Base-by-base conservation (phyloP, 495 filamentous ascomycete genomes). In the Podospora didyma region DNA sequence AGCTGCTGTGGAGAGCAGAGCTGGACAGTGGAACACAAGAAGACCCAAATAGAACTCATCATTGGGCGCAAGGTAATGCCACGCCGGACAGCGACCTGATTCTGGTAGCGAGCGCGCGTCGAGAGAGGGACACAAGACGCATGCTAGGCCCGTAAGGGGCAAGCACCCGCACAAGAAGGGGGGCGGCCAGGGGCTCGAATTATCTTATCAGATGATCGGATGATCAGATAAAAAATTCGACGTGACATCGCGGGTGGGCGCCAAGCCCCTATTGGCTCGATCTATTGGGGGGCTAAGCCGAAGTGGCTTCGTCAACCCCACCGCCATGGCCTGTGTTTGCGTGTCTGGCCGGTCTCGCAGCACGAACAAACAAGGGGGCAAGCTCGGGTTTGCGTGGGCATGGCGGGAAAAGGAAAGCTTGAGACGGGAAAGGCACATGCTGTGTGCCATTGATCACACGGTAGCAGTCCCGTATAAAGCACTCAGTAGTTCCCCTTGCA, bases 131-230 rank as follows among this genome's bases (percentile, higher is more conserved):
- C 12, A 5, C 12, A 14, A 14, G 39, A 5, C 5, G 9, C 6
- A 16, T 4, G 12, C 39, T 42, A 42, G 39, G 4, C 39, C 39
- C 12, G 39, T 42, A 7, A 7, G n/a, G 12, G 51, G 41, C 35
- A 53, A 45, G 24, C 26, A 35, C 41, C 14, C 22, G 22, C n/a
- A 56, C 22, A 17, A 39, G 14, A 12, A 46, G 46, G 14, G 19
- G 52, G 42, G 16, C 9, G 7, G 44, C 17, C 2, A 17, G 46
- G 23, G 49, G 28, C 0, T 19, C 6, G 7, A 4, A 12, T 26
- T 17, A 58, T 62, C 56, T 64, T 57, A 60, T 64, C 61, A 24
- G 61, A 64, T 64, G 49, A 60, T 58, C 59, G 7, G 60, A 62
- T 62, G 42, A 58, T 58, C 60, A 42, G 54, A 61, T 53, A 61